These are phyloP conservation scores for Artemisia tridentata DNA, from an alignment of 129 eudicot genomes.

Conservation along the genomic window DNA sequence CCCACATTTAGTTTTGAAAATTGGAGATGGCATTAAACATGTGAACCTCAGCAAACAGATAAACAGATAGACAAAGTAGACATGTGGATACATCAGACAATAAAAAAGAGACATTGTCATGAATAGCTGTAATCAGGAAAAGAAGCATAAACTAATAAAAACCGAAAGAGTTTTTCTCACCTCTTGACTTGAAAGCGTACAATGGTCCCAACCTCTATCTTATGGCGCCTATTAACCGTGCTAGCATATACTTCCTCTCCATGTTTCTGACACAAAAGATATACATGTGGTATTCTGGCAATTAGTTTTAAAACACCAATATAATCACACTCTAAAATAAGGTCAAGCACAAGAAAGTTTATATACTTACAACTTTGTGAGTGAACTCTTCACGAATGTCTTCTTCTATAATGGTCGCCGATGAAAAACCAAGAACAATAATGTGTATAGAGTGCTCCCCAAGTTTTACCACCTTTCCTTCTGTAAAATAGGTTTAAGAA, in stretches of 20 bases:
- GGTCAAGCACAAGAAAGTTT: background rate
- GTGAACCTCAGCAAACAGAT: too few species aligned
- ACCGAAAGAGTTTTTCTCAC: conserved; percentile 31
- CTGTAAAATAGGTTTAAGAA: conserved; percentile 29
- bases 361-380: conserved; percentile 59
- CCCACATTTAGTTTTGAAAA: too few species aligned
- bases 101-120: background rate
- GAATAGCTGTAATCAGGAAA: background rate
- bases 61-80: background rate
- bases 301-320: background rate
- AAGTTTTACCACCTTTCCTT: conserved; percentile 84
- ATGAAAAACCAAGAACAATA: conserved; percentile 87
- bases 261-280: conserved; percentile 58
- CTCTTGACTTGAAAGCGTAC: conserved; percentile 78
- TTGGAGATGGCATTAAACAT: too few species aligned
- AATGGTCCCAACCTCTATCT: conserved; percentile 55
- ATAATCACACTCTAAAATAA: background rate
- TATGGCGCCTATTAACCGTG: conserved; percentile 55
- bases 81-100: background rate
- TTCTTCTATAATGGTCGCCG: conserved; percentile 68
- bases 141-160: background rate
- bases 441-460: conserved; percentile 63
- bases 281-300: background rate
- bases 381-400: conserved; percentile 71
- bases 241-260: conserved; percentile 57